Conservation (phyloP, 78 protist species). For the Cyanophora paradoxa region DNA sequence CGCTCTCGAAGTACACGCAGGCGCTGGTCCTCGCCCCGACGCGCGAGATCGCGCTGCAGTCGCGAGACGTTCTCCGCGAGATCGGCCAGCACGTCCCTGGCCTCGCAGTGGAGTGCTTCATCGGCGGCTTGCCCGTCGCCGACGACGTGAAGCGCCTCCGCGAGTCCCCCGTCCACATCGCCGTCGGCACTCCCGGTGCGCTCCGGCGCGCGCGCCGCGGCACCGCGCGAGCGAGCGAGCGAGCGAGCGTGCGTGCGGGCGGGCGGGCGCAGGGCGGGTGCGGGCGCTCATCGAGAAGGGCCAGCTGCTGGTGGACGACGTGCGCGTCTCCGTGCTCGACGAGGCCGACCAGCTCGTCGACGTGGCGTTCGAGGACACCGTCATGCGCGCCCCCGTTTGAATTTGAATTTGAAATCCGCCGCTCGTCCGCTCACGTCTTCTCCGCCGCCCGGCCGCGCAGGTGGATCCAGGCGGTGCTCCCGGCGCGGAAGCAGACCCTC, state of each 20-base stretch:
- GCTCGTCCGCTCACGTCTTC: too few relatives aligned
- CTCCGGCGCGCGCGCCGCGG: too few relatives aligned
- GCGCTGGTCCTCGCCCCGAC: slow-evolving; percentile 31
- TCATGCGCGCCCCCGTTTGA: too few relatives aligned
- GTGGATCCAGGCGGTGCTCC: slow-evolving; percentile 2
- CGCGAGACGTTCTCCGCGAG: slow-evolving; percentile 13
- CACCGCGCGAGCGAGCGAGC: too few relatives aligned
- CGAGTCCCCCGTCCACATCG: slow-evolving; percentile 1
- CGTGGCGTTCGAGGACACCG: neutral
- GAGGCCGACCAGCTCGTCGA: slow-evolving; percentile 21
- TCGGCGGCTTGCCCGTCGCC: neutral
- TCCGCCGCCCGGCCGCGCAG: too few relatives aligned
- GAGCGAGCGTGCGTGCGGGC: too few relatives aligned
- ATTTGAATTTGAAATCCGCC: too few relatives aligned
- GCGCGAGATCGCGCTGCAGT: slow-evolving; percentile 37
- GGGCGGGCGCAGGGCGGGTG: slow-evolving; percentile 26
- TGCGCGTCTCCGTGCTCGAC: slow-evolving; percentile 7
- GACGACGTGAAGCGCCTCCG: neutral
- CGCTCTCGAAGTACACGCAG: too few relatives aligned
- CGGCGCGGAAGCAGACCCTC: slow-evolving; percentile 1
- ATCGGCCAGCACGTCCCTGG: neutral
- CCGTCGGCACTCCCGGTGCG: slow-evolving; percentile 8
- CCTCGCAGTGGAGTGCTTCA: neutral
- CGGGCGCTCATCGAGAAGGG: slow-evolving; percentile 7
- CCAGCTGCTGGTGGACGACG: neutral